Conservation (phyloP, 2,329 filamentous ascomycete species). For the Colletotrichum sp. region DNA sequence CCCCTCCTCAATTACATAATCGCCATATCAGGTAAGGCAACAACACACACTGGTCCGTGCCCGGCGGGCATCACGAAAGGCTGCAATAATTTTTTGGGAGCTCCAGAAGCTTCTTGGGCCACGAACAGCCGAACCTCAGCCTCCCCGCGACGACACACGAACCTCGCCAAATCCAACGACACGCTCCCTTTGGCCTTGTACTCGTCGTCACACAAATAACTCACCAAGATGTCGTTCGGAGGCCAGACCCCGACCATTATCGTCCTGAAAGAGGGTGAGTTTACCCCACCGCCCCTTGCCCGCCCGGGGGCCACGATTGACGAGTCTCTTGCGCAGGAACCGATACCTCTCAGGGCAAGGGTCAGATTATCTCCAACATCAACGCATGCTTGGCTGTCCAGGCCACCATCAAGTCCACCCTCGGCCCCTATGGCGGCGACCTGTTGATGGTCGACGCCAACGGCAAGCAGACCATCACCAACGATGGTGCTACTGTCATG, state of each 20-base stretch:
- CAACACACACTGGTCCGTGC: constrained; percentile 24
- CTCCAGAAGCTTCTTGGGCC: constrained; percentile 43
- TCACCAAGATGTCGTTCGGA: constrained; percentile 84
- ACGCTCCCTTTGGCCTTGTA: neutral
- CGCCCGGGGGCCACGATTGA: constrained; percentile 23
- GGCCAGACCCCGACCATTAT: constrained; percentile 98
- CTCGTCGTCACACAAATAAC: neutral
- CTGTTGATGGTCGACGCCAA: constrained; percentile 95
- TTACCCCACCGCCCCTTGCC: constrained; percentile 42
- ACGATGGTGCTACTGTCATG: constrained; percentile 99
- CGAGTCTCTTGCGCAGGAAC: constrained; percentile 67
- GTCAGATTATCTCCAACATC: constrained; percentile 97
- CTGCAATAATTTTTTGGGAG: constrained; percentile 58
- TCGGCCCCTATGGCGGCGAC: constrained; percentile 97
- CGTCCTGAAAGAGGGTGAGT: constrained; percentile 93
- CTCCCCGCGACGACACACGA: constrained; percentile 13
- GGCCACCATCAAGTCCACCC: constrained; percentile 91
- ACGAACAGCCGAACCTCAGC: constrained; percentile 21
- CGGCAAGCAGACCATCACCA: constrained; percentile 96
- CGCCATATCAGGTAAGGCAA: constrained; percentile 11
- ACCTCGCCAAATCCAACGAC: neutral
- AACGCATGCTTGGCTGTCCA: constrained; percentile 97
- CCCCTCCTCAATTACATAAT: constrained; percentile 24
- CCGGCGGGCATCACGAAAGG: constrained; percentile 34
- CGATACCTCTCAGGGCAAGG: constrained; percentile 95